Evolutionary conservation across 2,329 filamentous ascomycete genomes (phyloP), one percentile per base, ranked within the genome.

Genomic region (Pseudogymnoascus sp.): DNA sequence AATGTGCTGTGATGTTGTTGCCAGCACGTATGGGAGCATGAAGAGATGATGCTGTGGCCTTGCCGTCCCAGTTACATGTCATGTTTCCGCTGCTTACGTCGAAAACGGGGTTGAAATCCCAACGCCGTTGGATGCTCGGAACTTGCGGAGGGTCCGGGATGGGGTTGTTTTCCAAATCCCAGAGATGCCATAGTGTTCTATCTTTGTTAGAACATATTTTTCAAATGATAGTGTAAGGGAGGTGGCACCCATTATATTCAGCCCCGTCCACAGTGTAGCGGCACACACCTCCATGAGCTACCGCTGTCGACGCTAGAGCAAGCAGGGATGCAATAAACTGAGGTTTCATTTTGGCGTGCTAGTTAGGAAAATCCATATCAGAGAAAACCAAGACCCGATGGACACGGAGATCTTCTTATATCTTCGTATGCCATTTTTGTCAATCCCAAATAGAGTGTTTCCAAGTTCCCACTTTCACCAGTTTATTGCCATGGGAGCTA

Each of bases 51-150:
- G n/a, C 41, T 2, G 41, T 52, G 41, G 41, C 23, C 5, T 23
- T 30, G 23, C 41, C 41, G 5, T 52, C 41, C 41, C 41, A 52
- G 41, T 52, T 52, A 30, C 41, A 52, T 18, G 41, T 52, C 41
- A 52, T 52, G 23, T 52, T 52, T 52, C 41, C 23, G 23, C 41
- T 52, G 41, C 23, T 52, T 30, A 52, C 26, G n/a, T 52, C 8
- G 41, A 52, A 52, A 18, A 52, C 41, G n/a, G 41, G 41, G 41
- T 52, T 52, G 41, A 52, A 52, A 30, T 52, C 41, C 41, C 41
- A 52, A 12, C 41, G 41, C n/a, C 41, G 28, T 30, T 52, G 41
- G 23, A 52, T 52, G 23, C 41, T 52, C n/a, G 41, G 41, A 3
- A 52, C 41, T 18, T 52, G 41, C 2, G 41, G 41, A 18, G 41